phyloP scores from a whole-genome alignment of 495 filamentous ascomycete species.

The Aspergillus incahuasiensis region DNA sequence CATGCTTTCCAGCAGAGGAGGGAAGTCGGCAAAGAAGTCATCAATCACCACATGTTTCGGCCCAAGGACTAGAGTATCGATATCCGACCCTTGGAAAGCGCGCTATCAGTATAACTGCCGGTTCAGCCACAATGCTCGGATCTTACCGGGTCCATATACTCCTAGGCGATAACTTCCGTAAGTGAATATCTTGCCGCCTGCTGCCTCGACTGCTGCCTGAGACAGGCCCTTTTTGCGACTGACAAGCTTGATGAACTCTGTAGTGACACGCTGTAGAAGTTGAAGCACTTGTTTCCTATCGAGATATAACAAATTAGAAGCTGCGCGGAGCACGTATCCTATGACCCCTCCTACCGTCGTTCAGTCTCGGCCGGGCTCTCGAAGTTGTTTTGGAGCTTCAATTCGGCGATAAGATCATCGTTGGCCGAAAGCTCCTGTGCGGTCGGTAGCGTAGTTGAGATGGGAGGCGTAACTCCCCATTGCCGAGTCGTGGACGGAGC shows the following conservation, averaged over 20 bases:
- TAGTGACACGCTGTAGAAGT: slow-evolving; percentile 68
- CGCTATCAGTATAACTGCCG: slow-evolving; percentile 3
- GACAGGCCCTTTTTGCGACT: slow-evolving; percentile 71
- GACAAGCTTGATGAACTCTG: slow-evolving; percentile 80
- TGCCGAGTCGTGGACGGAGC: slow-evolving; percentile 44
- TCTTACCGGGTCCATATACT: slow-evolving; percentile 79
- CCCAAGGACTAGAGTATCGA: slow-evolving; percentile 88
- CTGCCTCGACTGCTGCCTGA: slow-evolving; percentile 67
- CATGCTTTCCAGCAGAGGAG: slow-evolving; percentile 66
- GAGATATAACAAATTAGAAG: slow-evolving; percentile 1
- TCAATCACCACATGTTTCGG: slow-evolving; percentile 81
- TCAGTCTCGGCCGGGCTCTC: slow-evolving; percentile 75
- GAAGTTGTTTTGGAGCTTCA: slow-evolving; percentile 83
- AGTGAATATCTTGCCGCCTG: slow-evolving; percentile 87
- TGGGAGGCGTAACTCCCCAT: slow-evolving; percentile 81
- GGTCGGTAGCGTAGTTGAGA: slow-evolving; percentile 72
- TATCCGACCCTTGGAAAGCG: slow-evolving; percentile 73
- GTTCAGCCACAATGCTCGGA: background rate
- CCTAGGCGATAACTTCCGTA: slow-evolving; percentile 93
- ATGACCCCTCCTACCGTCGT: slow-evolving; percentile 54
- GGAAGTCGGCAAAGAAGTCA: slow-evolving; percentile 89
- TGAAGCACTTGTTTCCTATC: slow-evolving; percentile 53
- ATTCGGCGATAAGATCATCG: slow-evolving; percentile 71
- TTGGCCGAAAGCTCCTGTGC: slow-evolving; percentile 68
- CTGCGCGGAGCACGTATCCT: background rate